Percentiles rank a stretch among this genome's conserved stretches.
Conservation (phyloP, 2,329 filamentous ascomycete genomes). For the Aspergillus chevalieri region DNA sequence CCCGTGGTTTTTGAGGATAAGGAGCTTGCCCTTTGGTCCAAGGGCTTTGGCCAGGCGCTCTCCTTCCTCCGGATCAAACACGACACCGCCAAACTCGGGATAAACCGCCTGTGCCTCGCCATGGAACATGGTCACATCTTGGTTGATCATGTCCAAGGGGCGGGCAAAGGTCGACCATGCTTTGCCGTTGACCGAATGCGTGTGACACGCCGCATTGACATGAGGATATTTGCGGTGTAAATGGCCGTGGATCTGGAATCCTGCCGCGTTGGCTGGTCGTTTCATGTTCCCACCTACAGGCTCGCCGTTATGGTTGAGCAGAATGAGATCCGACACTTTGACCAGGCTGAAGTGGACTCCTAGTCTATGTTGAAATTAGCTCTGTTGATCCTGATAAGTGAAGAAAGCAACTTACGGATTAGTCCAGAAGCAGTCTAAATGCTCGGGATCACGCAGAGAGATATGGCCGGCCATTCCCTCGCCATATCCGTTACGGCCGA, state of each 20-base stretch:
- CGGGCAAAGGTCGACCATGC: conserved; percentile 40
- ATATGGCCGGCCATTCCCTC: conserved; percentile 37
- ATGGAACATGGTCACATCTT: conserved; percentile 56
- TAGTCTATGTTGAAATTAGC: conserved; percentile 12
- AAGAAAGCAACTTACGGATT: conserved; percentile 24
- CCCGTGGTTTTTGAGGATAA: conserved; percentile 66
- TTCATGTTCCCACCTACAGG: conserved; percentile 37
- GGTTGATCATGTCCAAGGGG: conserved; percentile 40
- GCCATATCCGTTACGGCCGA: conserved; percentile 10
- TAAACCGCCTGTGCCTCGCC: conserved; percentile 31
- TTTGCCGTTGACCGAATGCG: conserved; percentile 42
- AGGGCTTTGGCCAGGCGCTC: conserved; percentile 58
- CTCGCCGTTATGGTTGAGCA: conserved; percentile 40
- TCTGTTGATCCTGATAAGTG: neutral
- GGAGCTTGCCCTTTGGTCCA: conserved; percentile 52
- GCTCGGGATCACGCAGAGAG: conserved; percentile 33
- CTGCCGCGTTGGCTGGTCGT: conserved; percentile 40
- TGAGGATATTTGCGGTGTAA: conserved; percentile 51
- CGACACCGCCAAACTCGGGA: conserved; percentile 22
- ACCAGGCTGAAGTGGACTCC: conserved; percentile 42
- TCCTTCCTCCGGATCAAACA: conserved; percentile 59
- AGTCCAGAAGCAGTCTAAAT: conserved; percentile 30
- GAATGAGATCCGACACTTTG: conserved; percentile 39
- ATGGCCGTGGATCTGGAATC: conserved; percentile 43
- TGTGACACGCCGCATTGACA: conserved; percentile 42